Evolutionary conservation across 306 rosid species (phyloP).

Genomic region (Rosa lucieae): DNA sequence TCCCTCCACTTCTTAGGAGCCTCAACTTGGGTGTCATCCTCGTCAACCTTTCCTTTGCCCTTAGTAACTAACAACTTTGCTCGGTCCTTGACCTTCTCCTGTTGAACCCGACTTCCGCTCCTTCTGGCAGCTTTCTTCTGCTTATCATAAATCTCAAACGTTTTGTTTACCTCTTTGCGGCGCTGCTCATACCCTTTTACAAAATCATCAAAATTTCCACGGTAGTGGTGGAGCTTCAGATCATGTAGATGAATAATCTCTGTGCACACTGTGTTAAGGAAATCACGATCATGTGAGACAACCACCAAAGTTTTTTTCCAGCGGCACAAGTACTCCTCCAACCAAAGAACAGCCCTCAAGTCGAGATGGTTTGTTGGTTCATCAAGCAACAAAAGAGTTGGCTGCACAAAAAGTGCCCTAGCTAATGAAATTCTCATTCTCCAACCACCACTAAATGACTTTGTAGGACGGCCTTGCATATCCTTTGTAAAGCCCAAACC

Average conservation of each 20-base stretch:
- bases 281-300: conserved; percentile 5
- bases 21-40: background rate
- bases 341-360: conserved; percentile 3
- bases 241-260: background rate
- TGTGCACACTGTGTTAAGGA: background rate
- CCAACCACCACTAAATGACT: conserved; percentile 2
- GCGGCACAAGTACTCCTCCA: conserved; percentile 14
- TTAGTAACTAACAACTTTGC: background rate
- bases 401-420: background rate
- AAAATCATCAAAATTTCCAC: conserved; percentile 51
- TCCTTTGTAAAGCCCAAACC: background rate
- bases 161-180: conserved; percentile 64
- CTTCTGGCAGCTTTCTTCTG: conserved; percentile 59
- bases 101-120: conserved; percentile 31
- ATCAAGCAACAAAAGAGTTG: conserved; percentile 1
- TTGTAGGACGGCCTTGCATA: background rate
- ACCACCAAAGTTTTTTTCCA: conserved; percentile 1
- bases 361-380: background rate
- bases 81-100: background rate
- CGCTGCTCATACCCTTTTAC: conserved; percentile 58
- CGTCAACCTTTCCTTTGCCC: background rate
- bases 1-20: background rate
- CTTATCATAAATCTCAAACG: conserved; percentile 57
- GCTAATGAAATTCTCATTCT: background rate
- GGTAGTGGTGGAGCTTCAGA: conserved; percentile 26